Evolutionary conservation across 371 early-diverging fungal species (phyloP), one percentile per base, ranked within the genome.

Genomic region (Rozella allomycis): DNA sequence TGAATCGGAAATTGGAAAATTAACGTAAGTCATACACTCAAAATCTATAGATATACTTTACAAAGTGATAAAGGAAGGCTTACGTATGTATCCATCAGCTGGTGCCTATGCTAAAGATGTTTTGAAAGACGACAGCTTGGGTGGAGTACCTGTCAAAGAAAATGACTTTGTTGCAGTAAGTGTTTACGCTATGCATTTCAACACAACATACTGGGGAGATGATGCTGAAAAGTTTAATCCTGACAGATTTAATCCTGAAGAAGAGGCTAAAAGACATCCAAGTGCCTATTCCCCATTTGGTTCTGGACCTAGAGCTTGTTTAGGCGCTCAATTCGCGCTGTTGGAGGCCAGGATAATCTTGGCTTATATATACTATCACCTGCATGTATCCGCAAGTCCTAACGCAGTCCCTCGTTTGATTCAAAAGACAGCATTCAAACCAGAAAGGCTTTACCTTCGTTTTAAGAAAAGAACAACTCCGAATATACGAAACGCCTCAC

Each of bases 341-440:
- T 59, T 60, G 47, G 67, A 67, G 45, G 62, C 13, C n/a, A 67
- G 62, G 31, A 54, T 58, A 3, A 65, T 61, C 1, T 35, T 64
- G 27, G 56, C 58, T 7, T 4, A 56, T 55, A 39, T 57, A 57
- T 17, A 43, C n/a, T n/a, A n/a, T n/a, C n/a, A 47, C 4, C 34
- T 35, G 4, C 58, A 63, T 45, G 67, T 65, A 3, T 63, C 57
- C 34, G 39, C 36, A 11, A 33, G 43, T 6, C 37, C 46, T 2
- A 50, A 27, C 0, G 13, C 52, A n/a, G n/a, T n/a, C n/a, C n/a
- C n/a, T n/a, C n/a, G n/a, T n/a, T n/a, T n/a, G n/a, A n/a, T n/a
- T n/a, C n/a, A n/a, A n/a, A n/a, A n/a, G n/a, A n/a, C n/a, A n/a
- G n/a, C n/a, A n/a, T n/a, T n/a, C n/a, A n/a, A n/a, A n/a, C n/a